phyloP scores from a whole-genome alignment of 2,329 filamentous ascomycete species.

The Phialophora tarda region DNA sequence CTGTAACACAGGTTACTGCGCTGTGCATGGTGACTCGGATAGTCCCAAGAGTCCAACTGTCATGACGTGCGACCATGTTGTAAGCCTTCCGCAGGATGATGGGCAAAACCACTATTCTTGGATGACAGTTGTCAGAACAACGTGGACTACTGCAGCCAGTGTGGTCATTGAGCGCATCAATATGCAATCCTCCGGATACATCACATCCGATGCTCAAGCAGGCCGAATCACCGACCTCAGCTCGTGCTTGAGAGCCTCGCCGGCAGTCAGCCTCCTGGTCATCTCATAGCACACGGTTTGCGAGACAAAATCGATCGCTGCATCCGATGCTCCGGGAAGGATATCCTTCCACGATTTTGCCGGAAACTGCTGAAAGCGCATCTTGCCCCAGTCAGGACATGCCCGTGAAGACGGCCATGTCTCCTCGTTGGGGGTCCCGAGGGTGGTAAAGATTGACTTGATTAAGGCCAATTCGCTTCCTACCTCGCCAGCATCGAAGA shows the following conservation, averaged over 20 bases:
- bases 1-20: not conserved
- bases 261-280: slow-evolving; percentile 68
- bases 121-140: slow-evolving; percentile 4
- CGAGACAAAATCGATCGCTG: slow-evolving; percentile 69
- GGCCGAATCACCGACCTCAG: not conserved
- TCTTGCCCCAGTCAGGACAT: slow-evolving; percentile 86
- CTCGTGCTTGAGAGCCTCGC: slow-evolving; percentile 28
- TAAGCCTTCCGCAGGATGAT: not conserved
- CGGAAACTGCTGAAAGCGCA: slow-evolving; percentile 78
- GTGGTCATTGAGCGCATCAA: not conserved
- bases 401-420: slow-evolving; percentile 70
- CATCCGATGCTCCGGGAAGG: slow-evolving; percentile 64
- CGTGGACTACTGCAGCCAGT: not conserved
- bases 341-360: slow-evolving; percentile 71
- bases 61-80: not conserved
- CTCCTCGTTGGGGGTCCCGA: slow-evolving; percentile 82
- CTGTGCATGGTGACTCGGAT: not conserved
- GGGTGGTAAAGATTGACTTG: slow-evolving; percentile 85
- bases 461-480: slow-evolving; percentile 92
- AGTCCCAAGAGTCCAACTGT: not conserved
- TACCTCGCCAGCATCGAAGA: slow-evolving; percentile 88
- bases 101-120: not conserved
- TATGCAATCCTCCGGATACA: not conserved
- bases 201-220: not conserved
- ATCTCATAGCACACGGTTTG: slow-evolving; percentile 75